phyloP scores from a whole-genome alignment of 257 asterid species.

The Cynanchum wilfordii region DNA sequence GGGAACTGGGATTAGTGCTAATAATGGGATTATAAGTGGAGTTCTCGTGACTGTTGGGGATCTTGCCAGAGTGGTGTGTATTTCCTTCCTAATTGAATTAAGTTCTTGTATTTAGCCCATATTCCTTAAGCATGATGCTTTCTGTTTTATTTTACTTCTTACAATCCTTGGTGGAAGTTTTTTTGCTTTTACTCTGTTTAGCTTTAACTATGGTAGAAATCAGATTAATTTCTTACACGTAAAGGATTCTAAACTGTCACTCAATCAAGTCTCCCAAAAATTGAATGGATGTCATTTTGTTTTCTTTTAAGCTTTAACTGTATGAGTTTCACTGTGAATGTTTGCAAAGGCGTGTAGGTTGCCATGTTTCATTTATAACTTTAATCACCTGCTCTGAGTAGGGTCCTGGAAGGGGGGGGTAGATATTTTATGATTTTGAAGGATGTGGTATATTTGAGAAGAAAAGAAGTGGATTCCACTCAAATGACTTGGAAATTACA shows the following conservation, averaged over 20 bases:
- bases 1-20: slow-evolving; percentile 91
- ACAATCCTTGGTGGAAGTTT: background rate
- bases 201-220: background rate
- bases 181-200: background rate
- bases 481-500: background rate
- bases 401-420: background rate
- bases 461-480: slow-evolving; percentile 1
- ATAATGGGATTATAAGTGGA: slow-evolving; percentile 93
- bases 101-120: slow-evolving; percentile 1
- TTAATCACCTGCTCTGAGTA: background rate
- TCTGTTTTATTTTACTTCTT: background rate
- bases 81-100: slow-evolving; percentile 12
- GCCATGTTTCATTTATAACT: background rate
- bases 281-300: background rate
- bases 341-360: background rate
- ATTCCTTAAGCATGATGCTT: slow-evolving; percentile 2
- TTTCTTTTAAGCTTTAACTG: background rate
- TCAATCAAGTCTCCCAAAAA: background rate
- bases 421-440: background rate
- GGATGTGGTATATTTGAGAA: background rate
- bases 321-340: background rate
- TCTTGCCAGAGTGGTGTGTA: slow-evolving; percentile 97
- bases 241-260: background rate
- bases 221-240: background rate
- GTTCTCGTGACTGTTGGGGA: slow-evolving; percentile 98